Evolutionary conservation across 2,329 filamentous ascomycete genomes (phyloP), one percentile per base, ranked within the genome.

Genomic region (Pseudogymnoascus sp.): DNA sequence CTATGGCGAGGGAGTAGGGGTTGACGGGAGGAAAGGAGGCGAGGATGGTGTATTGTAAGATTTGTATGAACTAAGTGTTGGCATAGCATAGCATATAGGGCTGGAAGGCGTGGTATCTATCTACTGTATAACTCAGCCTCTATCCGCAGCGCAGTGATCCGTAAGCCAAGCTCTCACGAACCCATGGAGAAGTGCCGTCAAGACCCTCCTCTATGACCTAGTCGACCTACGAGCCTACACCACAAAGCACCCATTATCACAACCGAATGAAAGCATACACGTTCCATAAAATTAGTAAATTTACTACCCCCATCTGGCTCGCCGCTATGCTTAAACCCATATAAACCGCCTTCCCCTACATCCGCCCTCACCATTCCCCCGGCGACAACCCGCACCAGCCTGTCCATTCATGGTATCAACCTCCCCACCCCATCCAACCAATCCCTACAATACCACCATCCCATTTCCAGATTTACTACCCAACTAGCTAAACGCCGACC

Each of bases 401-500:
- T 50, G 4, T 26, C 61, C 33, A n/a, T 43, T 63, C 60, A 56
- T 46, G 64, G 46, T 56, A 64, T 46, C 33, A 59, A 46, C 41
- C 43, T 60, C 16, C 59, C 53, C 53, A 40, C 59, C 62, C 16
- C 43, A 2, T 38, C 28, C 56, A 14, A 41, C 28, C 56, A 14
- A 41, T 14, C 22, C 56, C 59, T 53, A 31, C 53, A 61, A n/a
- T 33, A 40, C 59, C 19, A 24, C 56, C 56, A 19, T 19, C 19
- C 19, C 19, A 19, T 19, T 19, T 19, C 19, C 19, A 19, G 19
- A 19, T 50, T 63, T 14, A 40, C 24, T 33, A 22, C 33, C 56
- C 11, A 28, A 64, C 73, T 83, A 91, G 72, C 83, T 82, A 78
- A 96, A 96, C 78, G 89, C 91, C 67, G 84, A 85, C 75, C 89